phyloP scores from a whole-genome alignment of 441 rosid species.

The Populus trichocarpa region DNA sequence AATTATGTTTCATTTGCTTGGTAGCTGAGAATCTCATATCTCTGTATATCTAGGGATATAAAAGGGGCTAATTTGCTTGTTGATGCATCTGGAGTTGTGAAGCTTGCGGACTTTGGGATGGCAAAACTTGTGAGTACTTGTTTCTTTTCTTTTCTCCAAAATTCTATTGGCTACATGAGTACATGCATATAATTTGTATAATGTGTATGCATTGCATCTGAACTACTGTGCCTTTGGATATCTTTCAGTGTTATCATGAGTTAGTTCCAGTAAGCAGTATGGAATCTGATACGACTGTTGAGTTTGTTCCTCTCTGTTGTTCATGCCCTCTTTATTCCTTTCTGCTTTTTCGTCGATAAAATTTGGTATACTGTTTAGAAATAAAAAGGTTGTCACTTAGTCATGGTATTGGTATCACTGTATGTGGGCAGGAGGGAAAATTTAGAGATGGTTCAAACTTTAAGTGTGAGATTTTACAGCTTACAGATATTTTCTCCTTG shows the following conservation, averaged over 20 bases:
- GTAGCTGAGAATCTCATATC: slow-evolving; percentile 2
- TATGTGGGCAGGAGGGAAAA: background rate
- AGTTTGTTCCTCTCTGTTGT: background rate
- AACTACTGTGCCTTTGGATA: background rate
- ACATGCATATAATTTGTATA: slow-evolving; percentile 1
- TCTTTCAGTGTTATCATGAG: background rate
- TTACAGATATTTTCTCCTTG: background rate
- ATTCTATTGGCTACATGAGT: background rate
- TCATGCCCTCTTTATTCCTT: background rate
- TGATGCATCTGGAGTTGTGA: slow-evolving; percentile 91
- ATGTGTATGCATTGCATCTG: background rate
- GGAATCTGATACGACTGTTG: background rate
- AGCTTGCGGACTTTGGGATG: slow-evolving; percentile 99
- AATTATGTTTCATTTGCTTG: slow-evolving; percentile 8
- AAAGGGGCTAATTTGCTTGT: slow-evolving; percentile 97
- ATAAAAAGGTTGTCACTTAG: background rate
- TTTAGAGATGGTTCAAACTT: background rate
- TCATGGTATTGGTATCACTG: background rate
- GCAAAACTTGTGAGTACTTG: slow-evolving; percentile 77
- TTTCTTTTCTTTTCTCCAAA: background rate
- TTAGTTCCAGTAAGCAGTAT: background rate
- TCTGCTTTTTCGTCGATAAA: background rate
- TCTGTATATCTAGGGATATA: slow-evolving; percentile 61
- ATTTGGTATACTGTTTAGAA: background rate
- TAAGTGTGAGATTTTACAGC: background rate